Evolutionary conservation across 352 stramenopile genomes (phyloP).

Genomic region (Pythium rishiriense): DNA sequence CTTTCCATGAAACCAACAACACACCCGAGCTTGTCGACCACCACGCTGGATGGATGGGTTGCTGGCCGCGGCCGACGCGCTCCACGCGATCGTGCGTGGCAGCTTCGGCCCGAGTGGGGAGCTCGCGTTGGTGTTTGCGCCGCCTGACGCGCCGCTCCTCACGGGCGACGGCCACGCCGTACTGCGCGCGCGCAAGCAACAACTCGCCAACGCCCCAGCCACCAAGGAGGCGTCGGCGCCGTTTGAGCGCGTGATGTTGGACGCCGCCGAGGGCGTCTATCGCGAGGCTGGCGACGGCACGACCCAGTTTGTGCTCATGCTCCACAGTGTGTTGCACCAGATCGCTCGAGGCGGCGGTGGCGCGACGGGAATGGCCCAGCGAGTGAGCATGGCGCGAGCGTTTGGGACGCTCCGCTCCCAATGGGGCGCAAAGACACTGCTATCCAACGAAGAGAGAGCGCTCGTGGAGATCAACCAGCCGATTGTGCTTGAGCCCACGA

Average conservation of each 20-base stretch:
- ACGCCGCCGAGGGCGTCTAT: constrained; percentile 51
- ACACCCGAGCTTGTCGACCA: not conserved
- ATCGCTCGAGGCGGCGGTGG: not conserved
- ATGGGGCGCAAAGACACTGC: constrained; percentile 3
- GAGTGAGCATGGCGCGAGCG: constrained; percentile 35
- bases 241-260: constrained; percentile 48
- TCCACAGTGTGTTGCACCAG: constrained; percentile 36
- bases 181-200: constrained; percentile 41
- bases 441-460: not conserved
- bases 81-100: constrained; percentile 39
- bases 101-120: constrained; percentile 54
- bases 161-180: constrained; percentile 55
- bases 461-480: constrained; percentile 9
- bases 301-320: constrained; percentile 58
- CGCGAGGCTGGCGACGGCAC: constrained; percentile 52
- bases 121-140: constrained; percentile 57
- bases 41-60: constrained; percentile 17
- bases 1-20: constrained; percentile 11
- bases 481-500: not conserved
- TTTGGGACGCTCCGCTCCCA: constrained; percentile 35
- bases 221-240: constrained; percentile 4
- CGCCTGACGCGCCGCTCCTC: constrained; percentile 56
- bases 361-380: not conserved
- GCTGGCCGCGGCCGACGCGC: constrained; percentile 8
- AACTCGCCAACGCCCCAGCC: not conserved